Percentiles rank a stretch among this genome's conserved stretches.
phyloP scores from a whole-genome alignment of 257 asterid species.

The Dorcoceras hygrometricum region DNA sequence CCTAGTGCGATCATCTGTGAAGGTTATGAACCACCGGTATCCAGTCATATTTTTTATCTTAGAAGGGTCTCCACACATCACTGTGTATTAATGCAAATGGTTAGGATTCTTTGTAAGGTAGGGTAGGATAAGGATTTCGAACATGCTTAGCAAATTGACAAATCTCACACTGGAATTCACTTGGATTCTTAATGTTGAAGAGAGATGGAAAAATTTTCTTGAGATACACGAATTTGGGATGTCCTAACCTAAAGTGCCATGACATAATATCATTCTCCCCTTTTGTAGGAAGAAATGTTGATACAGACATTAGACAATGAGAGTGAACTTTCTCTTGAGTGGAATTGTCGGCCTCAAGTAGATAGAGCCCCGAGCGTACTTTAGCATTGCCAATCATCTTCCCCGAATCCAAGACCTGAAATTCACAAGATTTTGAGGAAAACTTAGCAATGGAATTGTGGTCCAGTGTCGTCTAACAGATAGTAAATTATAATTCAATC shows the following conservation, averaged over 20 bases:
- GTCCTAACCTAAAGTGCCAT: constrained; percentile 12
- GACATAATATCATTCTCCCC: not conserved
- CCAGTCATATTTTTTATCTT: no score
- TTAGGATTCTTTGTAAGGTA: no score
- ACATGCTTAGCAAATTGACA: constrained; percentile 6
- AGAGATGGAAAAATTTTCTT: not conserved
- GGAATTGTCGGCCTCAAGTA: not conserved
- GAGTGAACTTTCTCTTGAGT: not conserved
- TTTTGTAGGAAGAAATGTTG: not conserved
- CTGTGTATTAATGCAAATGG: no score
- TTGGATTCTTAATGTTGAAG: constrained; percentile 1
- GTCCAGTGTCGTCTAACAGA: no score
- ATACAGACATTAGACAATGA: no score
- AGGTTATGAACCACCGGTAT: no score
- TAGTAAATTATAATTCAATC: no score
- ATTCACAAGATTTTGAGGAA: not conserved
- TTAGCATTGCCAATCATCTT: constrained; percentile 15
- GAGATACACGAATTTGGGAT: constrained; percentile 7
- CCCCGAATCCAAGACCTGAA: not conserved
- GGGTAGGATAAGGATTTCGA: not conserved
- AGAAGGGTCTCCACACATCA: no score
- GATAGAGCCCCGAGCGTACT: not conserved
- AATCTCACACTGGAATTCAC: not conserved
- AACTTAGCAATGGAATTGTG: not conserved
- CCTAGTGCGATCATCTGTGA: no score